Evolutionary conservation across 164 flowering plant genomes (phyloP), one percentile per base, ranked within the genome.

Genomic region (Vitis labrusca): DNA sequence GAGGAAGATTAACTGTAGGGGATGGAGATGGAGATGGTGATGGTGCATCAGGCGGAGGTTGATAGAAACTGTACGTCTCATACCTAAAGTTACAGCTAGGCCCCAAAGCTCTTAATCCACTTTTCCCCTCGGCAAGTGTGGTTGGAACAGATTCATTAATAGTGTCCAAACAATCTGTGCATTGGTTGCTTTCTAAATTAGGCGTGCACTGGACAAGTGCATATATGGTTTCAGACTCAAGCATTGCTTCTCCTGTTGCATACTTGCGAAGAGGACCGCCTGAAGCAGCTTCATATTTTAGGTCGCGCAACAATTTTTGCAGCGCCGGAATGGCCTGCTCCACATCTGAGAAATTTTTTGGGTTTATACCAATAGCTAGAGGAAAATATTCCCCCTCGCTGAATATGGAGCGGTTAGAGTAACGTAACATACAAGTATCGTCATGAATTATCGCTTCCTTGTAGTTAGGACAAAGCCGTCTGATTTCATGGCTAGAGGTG

Each of bases 191-290:
- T 2, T 69, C 16, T 50, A 74, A 49, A 32, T 74, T 72, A 3
- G 77, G 69, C 4, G 68, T 68, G 59, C 77, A 74, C 51, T 74
- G 73, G 3, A 64, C 60, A 19, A 68, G 69, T 8, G 69, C 73
- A 53, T 29, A 74, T 12, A 74, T 10, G 6, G 59, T 50, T 14
- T 57, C 11, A 16, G 13, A 54, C 7, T 5, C 17, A 37, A 49
- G 58, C 14, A 2, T 12, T 9, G 61, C 50, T 11, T 17, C 47
- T 10, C 63, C 67, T 16, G 57, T 30, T 5, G 71, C 75, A 54
- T 12, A 72, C 64, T 71, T 71, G 0, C 10, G 10, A 47, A n/a
- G 50, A n/a, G 69, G 65, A 50, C 17, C 64, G 5, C 74, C 74
- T 10, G 59, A 15, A 0, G 58, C 64, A 9, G 59, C 63, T 30